Percentiles rank a stretch among this genome's conserved stretches.
These are phyloP conservation scores for Byssoonygena ceratinophila DNA, from an alignment of 2,329 filamentous ascomycete species.

Conservation along the genomic window DNA sequence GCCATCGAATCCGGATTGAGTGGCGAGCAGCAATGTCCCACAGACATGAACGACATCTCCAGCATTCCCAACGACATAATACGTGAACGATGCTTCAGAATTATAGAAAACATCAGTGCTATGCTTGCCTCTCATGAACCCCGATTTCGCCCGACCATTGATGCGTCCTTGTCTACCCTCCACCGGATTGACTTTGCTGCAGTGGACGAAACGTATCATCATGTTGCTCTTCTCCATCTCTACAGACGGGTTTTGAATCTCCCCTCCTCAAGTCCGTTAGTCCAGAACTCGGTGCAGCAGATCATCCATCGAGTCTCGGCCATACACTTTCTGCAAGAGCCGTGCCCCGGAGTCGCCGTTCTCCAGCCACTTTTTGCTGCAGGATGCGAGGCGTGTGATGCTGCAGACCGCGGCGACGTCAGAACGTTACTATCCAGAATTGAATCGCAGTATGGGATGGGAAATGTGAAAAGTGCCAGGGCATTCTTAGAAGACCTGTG, in stretches of 20 bases:
- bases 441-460: slow-evolving; percentile 52
- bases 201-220: slow-evolving; percentile 17
- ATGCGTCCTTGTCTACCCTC: slow-evolving; percentile 12
- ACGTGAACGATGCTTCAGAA: slow-evolving; percentile 11
- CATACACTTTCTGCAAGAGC: slow-evolving; percentile 16
- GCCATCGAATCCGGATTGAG: slow-evolving; percentile 12
- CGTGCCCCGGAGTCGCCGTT: slow-evolving; percentile 51
- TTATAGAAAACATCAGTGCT: slow-evolving; percentile 13
- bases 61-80: slow-evolving; percentile 9
- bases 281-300: slow-evolving; percentile 15
- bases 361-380: slow-evolving; percentile 57
- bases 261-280: slow-evolving; percentile 16
- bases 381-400: slow-evolving; percentile 47
- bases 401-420: slow-evolving; percentile 44
- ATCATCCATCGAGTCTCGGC: slow-evolving; percentile 16
- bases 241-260: slow-evolving; percentile 16
- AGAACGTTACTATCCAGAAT: slow-evolving; percentile 44
- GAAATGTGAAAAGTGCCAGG: slow-evolving; percentile 53
- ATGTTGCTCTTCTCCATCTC: slow-evolving; percentile 17
- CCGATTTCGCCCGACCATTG: slow-evolving; percentile 14
- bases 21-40: background rate
- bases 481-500: slow-evolving; percentile 53
- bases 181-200: slow-evolving; percentile 16
- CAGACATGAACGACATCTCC: background rate
- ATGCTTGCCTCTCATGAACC: slow-evolving; percentile 13